Conservation (phyloP, 345 rosid species). For the Citrus cavaleriei region DNA sequence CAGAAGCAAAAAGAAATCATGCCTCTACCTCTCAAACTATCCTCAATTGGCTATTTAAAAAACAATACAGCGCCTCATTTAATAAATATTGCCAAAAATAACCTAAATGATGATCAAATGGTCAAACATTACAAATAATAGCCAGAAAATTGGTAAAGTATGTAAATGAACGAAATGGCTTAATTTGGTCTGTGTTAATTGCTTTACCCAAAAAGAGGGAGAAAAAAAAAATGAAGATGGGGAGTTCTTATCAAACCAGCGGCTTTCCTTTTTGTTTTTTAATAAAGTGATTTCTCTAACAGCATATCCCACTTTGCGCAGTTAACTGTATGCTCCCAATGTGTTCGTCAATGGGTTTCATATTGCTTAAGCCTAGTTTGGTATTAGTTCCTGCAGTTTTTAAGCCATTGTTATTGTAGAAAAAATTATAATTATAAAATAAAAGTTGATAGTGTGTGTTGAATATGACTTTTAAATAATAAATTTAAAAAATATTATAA, state of each 20-base stretch:
- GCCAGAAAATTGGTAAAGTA: background rate
- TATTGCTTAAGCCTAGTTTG: background rate
- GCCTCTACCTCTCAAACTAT: background rate
- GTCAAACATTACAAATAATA: background rate
- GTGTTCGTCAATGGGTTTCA: background rate
- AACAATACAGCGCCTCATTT: background rate
- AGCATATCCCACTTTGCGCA: background rate
- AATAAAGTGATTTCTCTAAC: background rate
- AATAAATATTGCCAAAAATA: background rate
- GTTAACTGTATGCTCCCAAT: background rate
- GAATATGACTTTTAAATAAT: too few species aligned
- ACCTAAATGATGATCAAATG: background rate
- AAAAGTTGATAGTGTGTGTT: too few species aligned
- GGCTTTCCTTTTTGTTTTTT: too few species aligned
- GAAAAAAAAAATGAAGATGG: background rate
- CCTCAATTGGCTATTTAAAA: background rate
- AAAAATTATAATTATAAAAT: too few species aligned
- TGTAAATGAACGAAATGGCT: background rate
- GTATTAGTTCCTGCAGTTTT: too few species aligned
- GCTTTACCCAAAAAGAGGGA: background rate
- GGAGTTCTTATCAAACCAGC: too few species aligned
- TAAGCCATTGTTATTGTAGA: fast-evolving
- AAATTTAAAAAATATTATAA: too few species aligned
- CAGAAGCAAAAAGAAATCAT: constrained; percentile 3
- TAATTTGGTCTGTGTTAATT: background rate